Percentiles rank a stretch among this genome's conserved stretches.
These are phyloP conservation scores for Candida oleophila DNA, from an alignment of 805 yeast genomes.

Conservation along the genomic window DNA sequence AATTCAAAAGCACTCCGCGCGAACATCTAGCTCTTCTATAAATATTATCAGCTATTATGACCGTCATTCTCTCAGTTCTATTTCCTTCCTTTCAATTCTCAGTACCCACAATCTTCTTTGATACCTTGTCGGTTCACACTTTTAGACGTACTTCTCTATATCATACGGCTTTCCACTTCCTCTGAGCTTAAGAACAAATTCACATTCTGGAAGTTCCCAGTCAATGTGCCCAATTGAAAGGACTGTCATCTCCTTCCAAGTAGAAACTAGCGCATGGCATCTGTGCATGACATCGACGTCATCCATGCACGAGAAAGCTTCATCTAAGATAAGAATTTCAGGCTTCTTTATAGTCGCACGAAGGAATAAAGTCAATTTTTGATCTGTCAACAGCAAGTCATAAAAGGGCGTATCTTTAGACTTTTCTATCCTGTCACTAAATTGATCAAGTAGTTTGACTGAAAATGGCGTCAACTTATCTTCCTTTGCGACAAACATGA, in stretches of 20 bases:
- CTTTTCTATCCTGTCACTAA: conserved; percentile 29
- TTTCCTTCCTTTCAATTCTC: not conserved
- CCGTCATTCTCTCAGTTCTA: not conserved
- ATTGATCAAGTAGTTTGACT: conserved; percentile 16
- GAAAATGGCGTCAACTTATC: conserved; percentile 14
- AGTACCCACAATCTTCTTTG: too few relatives aligned
- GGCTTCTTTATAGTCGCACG: conserved; percentile 82
- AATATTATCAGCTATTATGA: too few relatives aligned
- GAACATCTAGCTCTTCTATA: too few relatives aligned
- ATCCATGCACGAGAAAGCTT: conserved; percentile 90
- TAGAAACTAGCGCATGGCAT: conserved; percentile 32
- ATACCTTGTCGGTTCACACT: not conserved
- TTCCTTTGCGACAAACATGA: conserved; percentile 43
- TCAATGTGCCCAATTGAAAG: conserved; percentile 81
- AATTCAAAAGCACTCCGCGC: too few relatives aligned
- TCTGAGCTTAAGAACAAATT: conserved; percentile 34
- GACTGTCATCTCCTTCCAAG: conserved; percentile 43
- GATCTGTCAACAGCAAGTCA: conserved; percentile 65
- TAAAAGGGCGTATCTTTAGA: conserved; percentile 44
- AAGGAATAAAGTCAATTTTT: conserved; percentile 72
- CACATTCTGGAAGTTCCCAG: conserved; percentile 75
- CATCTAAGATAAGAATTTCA: conserved; percentile 77
- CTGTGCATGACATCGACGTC: conserved; percentile 39
- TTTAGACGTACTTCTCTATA: conserved; percentile 1
- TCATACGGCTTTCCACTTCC: conserved; percentile 23